Base-by-base conservation (phyloP, 441 rosid genomes). In the Viola pubescens region DNA sequence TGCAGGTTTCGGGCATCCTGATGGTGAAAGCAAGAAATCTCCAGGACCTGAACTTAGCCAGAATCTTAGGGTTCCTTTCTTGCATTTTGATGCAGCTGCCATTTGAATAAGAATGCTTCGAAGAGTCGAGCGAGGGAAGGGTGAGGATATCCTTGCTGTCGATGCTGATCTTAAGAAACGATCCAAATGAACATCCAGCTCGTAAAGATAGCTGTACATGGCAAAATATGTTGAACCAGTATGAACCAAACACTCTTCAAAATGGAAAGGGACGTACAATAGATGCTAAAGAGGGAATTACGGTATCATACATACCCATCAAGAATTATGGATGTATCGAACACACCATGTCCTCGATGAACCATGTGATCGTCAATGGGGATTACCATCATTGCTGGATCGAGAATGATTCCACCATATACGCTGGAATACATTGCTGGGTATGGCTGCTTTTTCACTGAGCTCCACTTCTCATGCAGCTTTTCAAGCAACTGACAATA, bases 341-440 rank as follows among this genome's bases (percentile, higher is more conserved):
- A 86, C 61, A 86, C 87, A 0, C 87, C 87, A 41, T 81, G 88
- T 3, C 92, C 85, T 52, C 87, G 74, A 65, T 85, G 92, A 67
- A 83, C 88, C 87, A 81, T 86, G 75, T 86, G 92, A 76, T 83
- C 89, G 41, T 86, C 92, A 7, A 86, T 77, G 6, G 87, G 92
- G 56, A 86, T 72, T 12, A 81, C 79, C 89, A 86, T 83, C 84
- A 83, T 65, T 45, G 87, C 84, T 10, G 89, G 87, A 70, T 86
- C 87, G 9, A 81, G 84, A 66, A 75, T 70, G 52, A 86, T 80
- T 56, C 92, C 89, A 49, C 89, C 85, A 63, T 60, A 86, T 19
- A 76, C 51, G 49, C 85, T 86, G 26, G 92, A 86, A 71, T 83
- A 86, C 85, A 86, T 83, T 45, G 85, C 87, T 37, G 85, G 92